Evolutionary conservation across 2,329 filamentous ascomycete species (phyloP).

Genomic region (Colletotrichum navitas): DNA sequence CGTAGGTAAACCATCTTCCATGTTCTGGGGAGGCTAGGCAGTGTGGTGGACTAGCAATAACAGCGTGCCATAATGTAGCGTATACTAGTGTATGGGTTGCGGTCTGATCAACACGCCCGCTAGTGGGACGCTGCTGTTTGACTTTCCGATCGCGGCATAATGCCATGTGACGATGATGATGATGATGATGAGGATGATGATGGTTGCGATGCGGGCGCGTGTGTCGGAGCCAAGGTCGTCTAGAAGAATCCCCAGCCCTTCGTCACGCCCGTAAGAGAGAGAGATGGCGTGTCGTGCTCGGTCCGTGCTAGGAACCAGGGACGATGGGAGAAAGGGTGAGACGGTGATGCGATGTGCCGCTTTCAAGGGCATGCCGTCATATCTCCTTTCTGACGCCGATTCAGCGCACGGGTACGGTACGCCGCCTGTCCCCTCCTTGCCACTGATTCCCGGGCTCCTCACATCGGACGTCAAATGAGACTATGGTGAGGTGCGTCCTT

Average conservation of each 20-base stretch:
- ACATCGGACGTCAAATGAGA: neutral
- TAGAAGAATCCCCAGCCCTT: neutral
- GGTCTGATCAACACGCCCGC: conserved; percentile 12
- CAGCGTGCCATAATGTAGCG: neutral
- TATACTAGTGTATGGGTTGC: neutral
- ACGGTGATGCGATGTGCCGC: conserved; percentile 12
- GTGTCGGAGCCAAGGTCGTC: neutral
- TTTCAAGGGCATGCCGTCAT: conserved; percentile 12
- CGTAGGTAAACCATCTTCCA: conserved; percentile 7
- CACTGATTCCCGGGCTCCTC: neutral
- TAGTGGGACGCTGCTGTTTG: conserved; percentile 12
- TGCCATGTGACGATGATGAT: conserved; percentile 21
- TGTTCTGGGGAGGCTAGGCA: neutral
- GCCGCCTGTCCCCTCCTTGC: neutral
- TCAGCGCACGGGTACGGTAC: conserved; percentile 21
- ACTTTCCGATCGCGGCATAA: conserved; percentile 24
- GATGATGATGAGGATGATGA: neutral
- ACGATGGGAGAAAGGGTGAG: neutral
- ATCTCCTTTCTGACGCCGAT: conserved; percentile 1
- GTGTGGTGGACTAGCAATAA: conserved; percentile 15
- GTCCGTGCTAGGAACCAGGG: neutral
- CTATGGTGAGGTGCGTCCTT: no score
- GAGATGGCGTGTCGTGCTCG: neutral
- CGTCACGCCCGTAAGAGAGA: neutral
- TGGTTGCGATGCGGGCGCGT: conserved; percentile 18